Conservation (phyloP, 306 rosid species). For the Cicer pinnatifidum region DNA sequence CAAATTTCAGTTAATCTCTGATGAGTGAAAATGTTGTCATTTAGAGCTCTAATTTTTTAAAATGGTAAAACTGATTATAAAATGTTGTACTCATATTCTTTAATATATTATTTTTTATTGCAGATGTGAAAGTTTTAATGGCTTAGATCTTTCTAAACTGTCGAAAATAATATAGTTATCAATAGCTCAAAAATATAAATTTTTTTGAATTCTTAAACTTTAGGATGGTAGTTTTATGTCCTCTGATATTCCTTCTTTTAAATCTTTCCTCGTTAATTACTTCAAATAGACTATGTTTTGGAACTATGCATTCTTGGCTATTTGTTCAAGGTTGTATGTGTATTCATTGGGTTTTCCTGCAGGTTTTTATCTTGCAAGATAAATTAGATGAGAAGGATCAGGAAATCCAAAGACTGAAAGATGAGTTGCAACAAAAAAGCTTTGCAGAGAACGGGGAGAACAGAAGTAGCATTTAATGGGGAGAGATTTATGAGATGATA, state of each 20-base stretch:
- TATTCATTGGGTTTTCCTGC: slow-evolving; percentile 38
- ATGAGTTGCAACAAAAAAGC: slow-evolving; percentile 54
- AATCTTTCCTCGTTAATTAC: background rate
- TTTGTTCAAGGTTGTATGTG: background rate
- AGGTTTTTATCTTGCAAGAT: slow-evolving; percentile 76
- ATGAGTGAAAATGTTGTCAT: background rate
- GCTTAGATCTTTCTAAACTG: too few relatives aligned
- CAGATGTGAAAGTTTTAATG: too few relatives aligned
- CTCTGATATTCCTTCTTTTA: background rate
- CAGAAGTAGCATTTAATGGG: slow-evolving; percentile 45
- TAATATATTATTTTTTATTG: too few relatives aligned
- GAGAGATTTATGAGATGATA: slow-evolving; percentile 45
- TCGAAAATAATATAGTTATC: too few relatives aligned
- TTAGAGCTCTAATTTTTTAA: too few relatives aligned
- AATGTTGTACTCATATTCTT: too few relatives aligned
- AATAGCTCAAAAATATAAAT: too few relatives aligned
- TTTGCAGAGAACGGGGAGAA: slow-evolving; percentile 45
- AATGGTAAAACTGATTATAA: too few relatives aligned
- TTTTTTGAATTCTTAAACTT: too few relatives aligned
- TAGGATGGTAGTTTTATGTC: too few relatives aligned
- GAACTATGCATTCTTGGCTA: slow-evolving; percentile 13
- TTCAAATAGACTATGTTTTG: slow-evolving; percentile 20
- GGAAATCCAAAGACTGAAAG: slow-evolving; percentile 56
- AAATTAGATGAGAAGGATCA: slow-evolving; percentile 71
- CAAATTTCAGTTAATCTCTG: background rate